Conservation (phyloP, 2,329 filamentous ascomycete genomes). For the Fusarium citri region DNA sequence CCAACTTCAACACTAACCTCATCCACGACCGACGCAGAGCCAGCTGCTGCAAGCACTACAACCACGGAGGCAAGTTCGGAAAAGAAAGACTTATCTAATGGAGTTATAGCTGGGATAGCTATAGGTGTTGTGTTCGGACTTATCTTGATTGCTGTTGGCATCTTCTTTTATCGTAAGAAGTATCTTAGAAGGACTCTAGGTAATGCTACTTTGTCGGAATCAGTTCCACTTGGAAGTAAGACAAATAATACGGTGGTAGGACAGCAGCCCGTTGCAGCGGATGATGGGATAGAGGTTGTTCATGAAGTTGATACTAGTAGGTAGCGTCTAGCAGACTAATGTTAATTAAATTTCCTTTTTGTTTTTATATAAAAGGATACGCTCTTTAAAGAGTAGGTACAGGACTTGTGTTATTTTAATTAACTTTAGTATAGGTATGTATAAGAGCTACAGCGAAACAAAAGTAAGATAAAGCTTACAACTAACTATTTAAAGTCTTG, state of each 20-base stretch:
- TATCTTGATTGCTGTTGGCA: accelerated
- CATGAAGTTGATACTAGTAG: neutral
- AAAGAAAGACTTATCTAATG: accelerated
- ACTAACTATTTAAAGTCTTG: no score
- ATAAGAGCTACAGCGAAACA: no score
- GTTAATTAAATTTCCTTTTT: no score
- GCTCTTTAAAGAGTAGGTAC: no score
- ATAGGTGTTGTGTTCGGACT: neutral
- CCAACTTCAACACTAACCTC: neutral
- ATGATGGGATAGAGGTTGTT: neutral
- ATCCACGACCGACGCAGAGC: neutral
- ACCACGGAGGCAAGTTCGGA: neutral
- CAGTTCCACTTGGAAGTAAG: accelerated
- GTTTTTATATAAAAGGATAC: no score
- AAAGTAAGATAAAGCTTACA: no score
- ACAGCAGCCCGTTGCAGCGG: neutral
- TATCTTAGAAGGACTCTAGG: accelerated
- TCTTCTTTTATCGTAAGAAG: neutral
- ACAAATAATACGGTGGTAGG: neutral
- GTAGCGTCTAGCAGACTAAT: no score
- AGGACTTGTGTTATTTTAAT: no score
- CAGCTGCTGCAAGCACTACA: neutral
- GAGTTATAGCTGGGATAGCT: neutral
- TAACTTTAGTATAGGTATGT: no score
- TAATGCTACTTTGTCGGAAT: neutral